phyloP scores from a whole-genome alignment of 2,329 filamentous ascomycete species.

The Tolypocladium tundrense region DNA sequence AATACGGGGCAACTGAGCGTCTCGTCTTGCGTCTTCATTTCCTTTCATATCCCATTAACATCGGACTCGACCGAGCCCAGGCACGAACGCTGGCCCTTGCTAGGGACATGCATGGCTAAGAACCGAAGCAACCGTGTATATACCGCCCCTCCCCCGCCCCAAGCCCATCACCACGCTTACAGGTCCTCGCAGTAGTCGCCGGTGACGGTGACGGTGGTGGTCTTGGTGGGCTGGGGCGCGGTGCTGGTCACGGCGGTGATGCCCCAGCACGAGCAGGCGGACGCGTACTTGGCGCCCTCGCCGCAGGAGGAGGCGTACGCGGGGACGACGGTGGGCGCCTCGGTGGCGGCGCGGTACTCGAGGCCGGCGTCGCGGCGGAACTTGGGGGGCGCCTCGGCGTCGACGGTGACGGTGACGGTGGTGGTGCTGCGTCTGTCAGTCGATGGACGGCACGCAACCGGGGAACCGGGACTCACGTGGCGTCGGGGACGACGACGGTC shows the following conservation, averaged over 20 bases:
- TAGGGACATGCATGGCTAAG: background rate
- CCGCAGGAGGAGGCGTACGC: constrained; percentile 29
- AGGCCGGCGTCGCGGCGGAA: constrained; percentile 17
- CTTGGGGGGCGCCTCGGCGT: constrained; percentile 15
- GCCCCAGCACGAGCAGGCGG: constrained; percentile 35
- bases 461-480: constrained; percentile 21
- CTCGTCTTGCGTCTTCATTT: background rate
- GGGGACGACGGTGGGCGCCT: constrained; percentile 22
- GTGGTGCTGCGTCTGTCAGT: constrained; percentile 13
- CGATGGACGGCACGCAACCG: background rate
- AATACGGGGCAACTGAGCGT: background rate
- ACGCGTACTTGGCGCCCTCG: constrained; percentile 23
- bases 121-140: background rate
- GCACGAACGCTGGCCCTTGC: background rate
- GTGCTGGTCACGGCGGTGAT: constrained; percentile 28
- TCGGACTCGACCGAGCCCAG: background rate
- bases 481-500: constrained; percentile 27
- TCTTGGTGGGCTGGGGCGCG: constrained; percentile 26
- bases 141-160: background rate
- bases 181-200: constrained; percentile 29
- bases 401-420: constrained; percentile 28
- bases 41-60: constrained; percentile 7
- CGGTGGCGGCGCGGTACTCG: constrained; percentile 19
- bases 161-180: constrained; percentile 6
- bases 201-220: constrained; percentile 30